Base-by-base conservation (phyloP, 352 stramenopile genomes). In the Elongisporangium prolatum region DNA sequence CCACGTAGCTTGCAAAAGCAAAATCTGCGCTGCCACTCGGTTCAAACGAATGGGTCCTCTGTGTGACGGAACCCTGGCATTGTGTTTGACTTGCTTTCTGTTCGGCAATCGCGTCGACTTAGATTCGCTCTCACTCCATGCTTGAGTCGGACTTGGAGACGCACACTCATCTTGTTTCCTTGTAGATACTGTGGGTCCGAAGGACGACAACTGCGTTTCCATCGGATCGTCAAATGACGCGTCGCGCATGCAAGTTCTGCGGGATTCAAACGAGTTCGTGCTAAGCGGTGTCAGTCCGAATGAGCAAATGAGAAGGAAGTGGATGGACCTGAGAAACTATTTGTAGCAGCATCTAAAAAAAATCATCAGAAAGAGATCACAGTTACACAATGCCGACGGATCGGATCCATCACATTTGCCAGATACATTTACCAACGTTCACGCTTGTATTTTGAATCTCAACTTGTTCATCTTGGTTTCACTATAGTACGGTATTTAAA, bases 1-100 rank as follows among this genome's bases (percentile, higher is more conserved):
- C 73, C 73, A 83, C 11, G 75, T 24, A 6, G 60, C 67, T 54
- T 82, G 73, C 8, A 75, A 47, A 10, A 67, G 2, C 25, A 81
- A 63, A 47, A 67, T 37, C n/a, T 20, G 37, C 1, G 70, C 13
- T 14, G 57, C 49, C 2, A 50, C 18, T 13, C 50, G 28, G 9
- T 40, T 40, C 5, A 40, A 40, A 2, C 9, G 28, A 40, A 5
- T 40, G 28, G 28, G 28, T 2, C 5, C 28, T 14, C 28, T 40
- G 5, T 13, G 9, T 40, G 28, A 40, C 8, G 54, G 40, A 25
- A 18, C 49, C 18, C 34, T 24, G 20, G 53, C 40, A 54, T 49
- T 60, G 22, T 40, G 28, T 40, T 40, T 40, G 28, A 9, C 9
- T 40, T 8, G 28, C 28, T 40, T 40, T 5, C 1, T 40, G 28